These are phyloP conservation scores for Abrus precatorius DNA, from an alignment of 306 rosid genomes.

Conservation along the genomic window DNA sequence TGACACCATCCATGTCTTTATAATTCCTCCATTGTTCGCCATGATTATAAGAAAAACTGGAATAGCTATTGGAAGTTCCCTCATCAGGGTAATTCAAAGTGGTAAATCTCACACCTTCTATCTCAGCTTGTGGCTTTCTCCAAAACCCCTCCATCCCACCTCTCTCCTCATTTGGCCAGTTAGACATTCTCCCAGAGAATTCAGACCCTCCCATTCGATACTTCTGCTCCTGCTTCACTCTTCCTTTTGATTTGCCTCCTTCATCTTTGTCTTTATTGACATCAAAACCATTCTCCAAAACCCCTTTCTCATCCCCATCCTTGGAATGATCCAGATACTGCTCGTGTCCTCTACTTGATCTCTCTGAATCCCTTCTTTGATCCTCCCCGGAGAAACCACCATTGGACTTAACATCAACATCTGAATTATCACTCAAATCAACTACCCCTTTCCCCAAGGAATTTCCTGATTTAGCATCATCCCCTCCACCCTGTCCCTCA, in stretches of 20 bases:
- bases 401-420: conserved; percentile 62
- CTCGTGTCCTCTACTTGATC: conserved; percentile 50
- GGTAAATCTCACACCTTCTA: conserved; percentile 75
- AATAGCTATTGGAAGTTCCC: conserved; percentile 65
- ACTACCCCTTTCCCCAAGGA: conserved; percentile 62
- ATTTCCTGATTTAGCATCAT: conserved; percentile 57
- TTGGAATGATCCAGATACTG: conserved; percentile 48
- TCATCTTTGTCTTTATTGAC: conserved; percentile 51
- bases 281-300: conserved; percentile 52
- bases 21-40: conserved; percentile 63
- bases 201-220: conserved; percentile 52
- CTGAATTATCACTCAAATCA: conserved; percentile 62
- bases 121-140: conserved; percentile 57
- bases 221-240: conserved; percentile 55
- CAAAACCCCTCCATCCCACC: conserved; percentile 55
- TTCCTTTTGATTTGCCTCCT: conserved; percentile 55
- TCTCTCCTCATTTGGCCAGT: conserved; percentile 69
- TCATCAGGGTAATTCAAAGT: conserved; percentile 68
- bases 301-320: conserved; percentile 50
- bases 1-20: conserved; percentile 60
- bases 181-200: conserved; percentile 58
- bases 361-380: conserved; percentile 58
- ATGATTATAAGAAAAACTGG: conserved; percentile 56
- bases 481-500: conserved; percentile 65
- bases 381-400: conserved; percentile 52